phyloP scores from a whole-genome alignment of 495 filamentous ascomycete genomes.

The Neurospora sp. region DNA sequence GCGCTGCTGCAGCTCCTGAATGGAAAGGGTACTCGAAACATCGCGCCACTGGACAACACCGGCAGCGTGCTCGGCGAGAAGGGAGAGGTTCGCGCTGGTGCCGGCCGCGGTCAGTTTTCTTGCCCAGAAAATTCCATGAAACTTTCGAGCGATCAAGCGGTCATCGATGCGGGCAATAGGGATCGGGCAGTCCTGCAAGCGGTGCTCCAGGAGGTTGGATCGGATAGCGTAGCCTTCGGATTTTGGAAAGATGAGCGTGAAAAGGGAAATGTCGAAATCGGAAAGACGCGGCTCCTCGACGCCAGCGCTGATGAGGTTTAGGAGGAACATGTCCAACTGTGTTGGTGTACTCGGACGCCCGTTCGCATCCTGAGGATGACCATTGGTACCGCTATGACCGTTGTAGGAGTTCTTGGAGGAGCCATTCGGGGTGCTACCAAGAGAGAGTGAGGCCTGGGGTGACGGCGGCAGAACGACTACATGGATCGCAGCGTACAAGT shows the following conservation, averaged over 20 bases:
- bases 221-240: conserved; percentile 10
- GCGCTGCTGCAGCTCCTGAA: conserved; percentile 6
- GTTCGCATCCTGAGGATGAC: background rate
- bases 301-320: background rate
- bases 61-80: conserved; percentile 10
- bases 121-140: background rate
- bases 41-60: conserved; percentile 18
- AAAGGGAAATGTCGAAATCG: background rate
- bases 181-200: conserved; percentile 16
- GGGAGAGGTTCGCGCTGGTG: background rate
- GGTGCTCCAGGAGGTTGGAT: conserved; percentile 14
- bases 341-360: background rate
- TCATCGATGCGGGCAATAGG: conserved; percentile 7
- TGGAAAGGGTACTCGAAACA: conserved; percentile 2
- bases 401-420: background rate
- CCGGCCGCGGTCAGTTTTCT: background rate
- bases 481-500: conserved; percentile 12
- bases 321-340: background rate
- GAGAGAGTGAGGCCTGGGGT: background rate
- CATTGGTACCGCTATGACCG: background rate
- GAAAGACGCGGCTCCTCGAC: background rate
- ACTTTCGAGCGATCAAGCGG: conserved; percentile 3
- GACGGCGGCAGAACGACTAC: conserved; percentile 11
- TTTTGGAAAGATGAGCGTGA: conserved; percentile 14
- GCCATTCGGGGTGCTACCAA: background rate